A percentile compares a stretch with the other conserved stretches of the same genome.
phyloP scores from a whole-genome alignment of 140 eudicot species.

The Cichorium intybus region DNA sequence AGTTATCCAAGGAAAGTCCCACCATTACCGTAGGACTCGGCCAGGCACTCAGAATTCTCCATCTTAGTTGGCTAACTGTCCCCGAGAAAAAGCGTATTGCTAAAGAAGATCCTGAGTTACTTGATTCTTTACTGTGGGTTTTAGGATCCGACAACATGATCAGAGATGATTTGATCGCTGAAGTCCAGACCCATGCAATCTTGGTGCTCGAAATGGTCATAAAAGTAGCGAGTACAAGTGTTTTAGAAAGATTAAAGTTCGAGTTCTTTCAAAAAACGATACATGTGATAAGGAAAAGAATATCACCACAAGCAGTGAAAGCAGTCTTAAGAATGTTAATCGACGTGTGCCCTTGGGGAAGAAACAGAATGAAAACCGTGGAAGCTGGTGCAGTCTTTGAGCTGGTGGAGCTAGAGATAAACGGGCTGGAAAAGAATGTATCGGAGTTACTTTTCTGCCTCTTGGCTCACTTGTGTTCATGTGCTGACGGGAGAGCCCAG shows the following conservation, averaged over 20 bases:
- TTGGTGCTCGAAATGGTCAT: conserved; percentile 28
- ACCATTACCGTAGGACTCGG: conserved; percentile 24
- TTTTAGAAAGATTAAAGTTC: conserved; percentile 38
- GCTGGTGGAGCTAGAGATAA: conserved; percentile 56
- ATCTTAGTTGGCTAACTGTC: conserved; percentile 37
- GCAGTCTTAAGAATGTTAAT: conserved; percentile 39
- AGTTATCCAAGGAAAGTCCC: conserved; percentile 27
- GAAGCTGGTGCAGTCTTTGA: conserved; percentile 60
- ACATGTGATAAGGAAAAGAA: conserved; percentile 16
- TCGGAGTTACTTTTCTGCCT: conserved; percentile 58
- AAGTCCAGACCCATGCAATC: conserved; percentile 35
- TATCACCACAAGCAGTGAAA: conserved; percentile 42
- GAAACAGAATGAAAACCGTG: conserved; percentile 53
- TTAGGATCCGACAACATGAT: conserved; percentile 15
- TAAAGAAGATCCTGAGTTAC: conserved; percentile 35
- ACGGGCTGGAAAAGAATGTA: conserved; percentile 29
- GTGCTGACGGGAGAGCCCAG: conserved; percentile 83
- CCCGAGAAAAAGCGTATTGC: conserved; percentile 25
- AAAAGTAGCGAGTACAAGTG: conserved; percentile 32
- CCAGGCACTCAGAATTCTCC: conserved; percentile 47
- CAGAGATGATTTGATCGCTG: background rate
- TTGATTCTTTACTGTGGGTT: conserved; percentile 48
- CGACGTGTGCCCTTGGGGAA: conserved; percentile 52
- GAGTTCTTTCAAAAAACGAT: conserved; percentile 42
- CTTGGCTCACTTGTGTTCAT: conserved; percentile 65